Evolutionary conservation across 2,329 filamentous ascomycete genomes (phyloP), one percentile per base, ranked within the genome.

Genomic region (Botrytis fragariae): DNA sequence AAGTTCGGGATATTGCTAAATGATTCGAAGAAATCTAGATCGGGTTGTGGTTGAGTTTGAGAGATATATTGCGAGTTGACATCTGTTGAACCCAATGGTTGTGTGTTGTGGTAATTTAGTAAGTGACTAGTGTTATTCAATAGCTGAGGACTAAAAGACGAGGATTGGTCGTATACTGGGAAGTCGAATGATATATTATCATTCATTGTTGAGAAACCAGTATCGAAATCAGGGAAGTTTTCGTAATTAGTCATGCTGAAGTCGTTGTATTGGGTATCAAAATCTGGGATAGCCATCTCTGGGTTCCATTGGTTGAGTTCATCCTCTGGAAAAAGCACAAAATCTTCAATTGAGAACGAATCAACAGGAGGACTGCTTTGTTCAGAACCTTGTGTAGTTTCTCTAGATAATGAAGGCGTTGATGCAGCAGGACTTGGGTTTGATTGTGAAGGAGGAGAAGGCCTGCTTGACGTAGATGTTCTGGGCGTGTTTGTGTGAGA

Each of bases 251-350:
- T 78, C 35, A 78, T 69, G 39, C 73, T 76, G 22, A 79, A 64
- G 73, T 78, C 76, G 48, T 44, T 67, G 45, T 72, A 75, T 69
- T 77, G 72, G n/a, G 74, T 73, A 39, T 75, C 73, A 63, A 77
- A 73, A 32, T 69, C 73, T 22, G 74, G 54, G 39, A 76, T 67
- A 25, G 75, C 68, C 60, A 77, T 68, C 51, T 77, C 73, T 20
- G 75, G 71, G 60, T 77, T 79, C 78, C 78, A 79, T 37, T 75
- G 69, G 29, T 69, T 54, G 62, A 59, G 25, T 35, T 63, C 63
- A 54, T 77, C 77, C 69, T 79, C 78, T 37, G 78, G 78, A 73
- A 80, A 80, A 39, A 80, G 77, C 16, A 79, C 75, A 60, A 80
- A 79, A 65, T 80, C 79, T 61, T 79, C 78, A 16, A 80, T 78